These are phyloP conservation scores for Staphylotrichum tortipilum DNA, from an alignment of 495 filamentous ascomycete genomes.

Conservation along the genomic window DNA sequence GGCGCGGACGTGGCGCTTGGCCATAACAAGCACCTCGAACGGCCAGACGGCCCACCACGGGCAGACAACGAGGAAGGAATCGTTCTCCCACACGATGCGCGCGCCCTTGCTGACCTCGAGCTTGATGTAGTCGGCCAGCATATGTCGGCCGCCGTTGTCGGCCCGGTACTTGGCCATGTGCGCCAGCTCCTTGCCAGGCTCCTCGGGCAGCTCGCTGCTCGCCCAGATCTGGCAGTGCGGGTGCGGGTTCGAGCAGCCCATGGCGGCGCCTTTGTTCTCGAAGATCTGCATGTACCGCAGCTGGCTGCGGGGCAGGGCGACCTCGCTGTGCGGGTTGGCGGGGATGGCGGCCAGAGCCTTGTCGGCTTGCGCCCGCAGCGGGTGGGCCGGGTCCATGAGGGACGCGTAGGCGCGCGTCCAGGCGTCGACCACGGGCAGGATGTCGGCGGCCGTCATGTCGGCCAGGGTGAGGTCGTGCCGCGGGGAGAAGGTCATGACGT, in stretches of 20 bases:
- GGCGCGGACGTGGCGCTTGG: conserved; percentile 67
- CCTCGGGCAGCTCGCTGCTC: conserved; percentile 79
- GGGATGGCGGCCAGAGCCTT: conserved; percentile 30
- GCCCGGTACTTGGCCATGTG: conserved; percentile 67
- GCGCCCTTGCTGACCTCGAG: conserved; percentile 76
- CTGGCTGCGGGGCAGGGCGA: conserved; percentile 54
- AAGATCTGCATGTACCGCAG: conserved; percentile 99
- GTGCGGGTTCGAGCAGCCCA: conserved; percentile 98
- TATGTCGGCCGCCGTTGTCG: conserved; percentile 62
- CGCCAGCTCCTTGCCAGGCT: conserved; percentile 67
- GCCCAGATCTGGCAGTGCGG: conserved; percentile 97
- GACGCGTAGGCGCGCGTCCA: conserved; percentile 84
- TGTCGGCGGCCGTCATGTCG: conserved; percentile 62
- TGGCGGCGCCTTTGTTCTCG: conserved; percentile 95
- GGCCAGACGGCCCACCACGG: conserved; percentile 99
- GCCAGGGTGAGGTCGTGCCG: conserved; percentile 87
- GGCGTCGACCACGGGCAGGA: conserved; percentile 66
- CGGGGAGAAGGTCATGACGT: conserved; percentile 88
- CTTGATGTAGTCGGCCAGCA: conserved; percentile 79
- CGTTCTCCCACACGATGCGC: conserved; percentile 80
- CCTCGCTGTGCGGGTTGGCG: conserved; percentile 30
- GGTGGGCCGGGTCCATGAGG: conserved; percentile 65
- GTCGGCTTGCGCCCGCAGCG: conserved; percentile 43
- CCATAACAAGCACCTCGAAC: conserved; percentile 88
- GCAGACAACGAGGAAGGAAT: conserved; percentile 70